A percentile compares a stretch with the other conserved stretches of the same genome.
Evolutionary conservation across 306 rosid species (phyloP).

Genomic region (Oemleria cerasiformis): DNA sequence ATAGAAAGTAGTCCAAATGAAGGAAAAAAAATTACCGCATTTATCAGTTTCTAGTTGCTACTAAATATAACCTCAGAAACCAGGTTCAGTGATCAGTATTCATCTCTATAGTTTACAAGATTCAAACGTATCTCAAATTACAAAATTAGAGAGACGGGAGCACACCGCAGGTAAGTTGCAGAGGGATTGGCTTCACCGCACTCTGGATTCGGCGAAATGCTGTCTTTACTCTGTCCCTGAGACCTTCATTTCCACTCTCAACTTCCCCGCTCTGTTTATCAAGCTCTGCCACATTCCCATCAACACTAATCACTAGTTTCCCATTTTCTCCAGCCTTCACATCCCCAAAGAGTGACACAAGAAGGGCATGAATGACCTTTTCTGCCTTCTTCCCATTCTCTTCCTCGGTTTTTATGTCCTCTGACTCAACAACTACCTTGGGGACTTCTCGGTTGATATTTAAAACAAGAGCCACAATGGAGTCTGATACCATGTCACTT

Average conservation of each 20-base stretch:
- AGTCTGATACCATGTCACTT: conserved; percentile 88
- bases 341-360: conserved; percentile 81
- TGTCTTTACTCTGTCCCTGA: conserved; percentile 71
- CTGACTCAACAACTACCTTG: conserved; percentile 63
- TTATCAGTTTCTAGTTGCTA: background rate
- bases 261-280: conserved; percentile 84
- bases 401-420: conserved; percentile 58
- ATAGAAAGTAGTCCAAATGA: background rate
- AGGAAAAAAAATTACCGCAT: background rate
- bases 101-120: background rate
- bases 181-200: conserved; percentile 83
- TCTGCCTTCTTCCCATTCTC: conserved; percentile 68
- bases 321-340: conserved; percentile 80
- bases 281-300: conserved; percentile 73
- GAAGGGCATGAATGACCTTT: conserved; percentile 69
- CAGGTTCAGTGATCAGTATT: background rate
- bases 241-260: conserved; percentile 84
- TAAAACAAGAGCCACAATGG: conserved; percentile 71
- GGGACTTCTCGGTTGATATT: conserved; percentile 73
- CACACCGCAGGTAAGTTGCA: conserved; percentile 27
- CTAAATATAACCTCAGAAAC: background rate
- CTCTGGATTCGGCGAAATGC: conserved; percentile 70
- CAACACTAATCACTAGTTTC: conserved; percentile 70
- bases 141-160: background rate
- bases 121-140: background rate